phyloP scores from a whole-genome alignment of 1,284 basidiomycete species.

The Microbotryomycetes sp. region DNA sequence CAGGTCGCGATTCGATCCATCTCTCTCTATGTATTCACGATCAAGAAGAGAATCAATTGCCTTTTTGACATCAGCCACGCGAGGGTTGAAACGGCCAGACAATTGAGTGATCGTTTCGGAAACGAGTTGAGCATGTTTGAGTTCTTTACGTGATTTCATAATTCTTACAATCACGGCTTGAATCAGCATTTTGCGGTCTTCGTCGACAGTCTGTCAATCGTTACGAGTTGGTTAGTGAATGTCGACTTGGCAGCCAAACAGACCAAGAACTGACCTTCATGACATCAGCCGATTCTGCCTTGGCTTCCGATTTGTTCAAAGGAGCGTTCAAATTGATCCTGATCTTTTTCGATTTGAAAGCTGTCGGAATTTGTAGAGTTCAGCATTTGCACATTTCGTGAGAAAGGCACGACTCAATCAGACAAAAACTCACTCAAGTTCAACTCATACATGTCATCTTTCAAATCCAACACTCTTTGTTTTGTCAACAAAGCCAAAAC shows the following conservation, averaged over 20 bases:
- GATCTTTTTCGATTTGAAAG: constrained; percentile 96
- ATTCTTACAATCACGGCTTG: constrained; percentile 97
- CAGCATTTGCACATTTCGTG: background rate
- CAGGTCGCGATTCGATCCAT: constrained; percentile 52
- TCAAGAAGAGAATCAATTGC: constrained; percentile 96
- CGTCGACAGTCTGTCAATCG: constrained; percentile 58
- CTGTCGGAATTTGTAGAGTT: constrained; percentile 43
- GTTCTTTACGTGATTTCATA: constrained; percentile 87
- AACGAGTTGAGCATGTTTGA: constrained; percentile 92
- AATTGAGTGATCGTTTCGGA: constrained; percentile 69
- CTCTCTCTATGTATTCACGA: constrained; percentile 92
- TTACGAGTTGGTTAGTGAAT: background rate
- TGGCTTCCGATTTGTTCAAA: constrained; percentile 81
- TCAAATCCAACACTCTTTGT: constrained; percentile 75
- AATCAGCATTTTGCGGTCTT: constrained; percentile 94
- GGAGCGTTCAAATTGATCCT: constrained; percentile 89
- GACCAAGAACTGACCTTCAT: constrained; percentile 57
- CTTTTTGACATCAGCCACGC: constrained; percentile 74
- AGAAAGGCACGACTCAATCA: background rate
- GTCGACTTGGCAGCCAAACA: background rate
- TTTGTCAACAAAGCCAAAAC: constrained; percentile 79
- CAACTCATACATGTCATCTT: constrained; percentile 81
- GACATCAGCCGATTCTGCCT: constrained; percentile 83
- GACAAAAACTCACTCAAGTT: constrained; percentile 65
- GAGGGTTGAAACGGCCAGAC: constrained; percentile 74